Evolutionary conservation across 495 filamentous ascomycete genomes (phyloP).

Genomic region (Penicillium bovifimosum): DNA sequence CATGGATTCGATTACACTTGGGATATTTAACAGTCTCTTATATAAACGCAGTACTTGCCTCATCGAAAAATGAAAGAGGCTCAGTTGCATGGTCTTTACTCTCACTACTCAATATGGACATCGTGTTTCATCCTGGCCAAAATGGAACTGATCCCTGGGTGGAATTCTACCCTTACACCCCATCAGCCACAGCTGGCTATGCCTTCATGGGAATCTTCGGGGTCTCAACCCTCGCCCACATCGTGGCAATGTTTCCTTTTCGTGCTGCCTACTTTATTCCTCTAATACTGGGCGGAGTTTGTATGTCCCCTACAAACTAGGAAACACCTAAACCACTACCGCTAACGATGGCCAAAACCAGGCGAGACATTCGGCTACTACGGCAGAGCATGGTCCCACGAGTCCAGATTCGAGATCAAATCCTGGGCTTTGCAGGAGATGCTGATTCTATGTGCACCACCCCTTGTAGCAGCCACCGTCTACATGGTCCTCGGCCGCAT

Average conservation of each 20-base stretch:
- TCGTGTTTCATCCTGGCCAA: slow-evolving; percentile 27
- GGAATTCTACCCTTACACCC: slow-evolving; percentile 46
- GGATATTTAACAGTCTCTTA: too few relatives aligned
- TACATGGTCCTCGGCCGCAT: slow-evolving; percentile 56
- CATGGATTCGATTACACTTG: background rate
- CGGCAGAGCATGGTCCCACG: slow-evolving; percentile 37
- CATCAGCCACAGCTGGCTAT: slow-evolving; percentile 41
- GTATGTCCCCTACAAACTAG: slow-evolving; percentile 27
- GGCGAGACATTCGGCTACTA: slow-evolving; percentile 47
- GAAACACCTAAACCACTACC: background rate
- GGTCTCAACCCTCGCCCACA: slow-evolving; percentile 33
- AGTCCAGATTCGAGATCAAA: slow-evolving; percentile 19
- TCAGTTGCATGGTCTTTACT: too few relatives aligned
- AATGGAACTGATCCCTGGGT: slow-evolving; percentile 32
- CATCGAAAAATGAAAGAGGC: too few relatives aligned
- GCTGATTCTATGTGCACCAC: slow-evolving; percentile 41
- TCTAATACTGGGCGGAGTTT: slow-evolving; percentile 51
- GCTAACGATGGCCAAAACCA: slow-evolving; percentile 9
- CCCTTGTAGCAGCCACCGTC: slow-evolving; percentile 50
- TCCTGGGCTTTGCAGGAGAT: slow-evolving; percentile 41
- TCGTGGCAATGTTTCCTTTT: slow-evolving; percentile 38
- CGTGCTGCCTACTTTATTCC: slow-evolving; percentile 51
- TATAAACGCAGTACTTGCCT: too few relatives aligned
- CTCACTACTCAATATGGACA: slow-evolving; percentile 24
- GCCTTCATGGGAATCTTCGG: slow-evolving; percentile 47